A percentile compares a stretch with the other conserved stretches of the same genome.
phyloP scores from a whole-genome alignment of 2,329 filamentous ascomycete species.

The Microcyclosporella mali region DNA sequence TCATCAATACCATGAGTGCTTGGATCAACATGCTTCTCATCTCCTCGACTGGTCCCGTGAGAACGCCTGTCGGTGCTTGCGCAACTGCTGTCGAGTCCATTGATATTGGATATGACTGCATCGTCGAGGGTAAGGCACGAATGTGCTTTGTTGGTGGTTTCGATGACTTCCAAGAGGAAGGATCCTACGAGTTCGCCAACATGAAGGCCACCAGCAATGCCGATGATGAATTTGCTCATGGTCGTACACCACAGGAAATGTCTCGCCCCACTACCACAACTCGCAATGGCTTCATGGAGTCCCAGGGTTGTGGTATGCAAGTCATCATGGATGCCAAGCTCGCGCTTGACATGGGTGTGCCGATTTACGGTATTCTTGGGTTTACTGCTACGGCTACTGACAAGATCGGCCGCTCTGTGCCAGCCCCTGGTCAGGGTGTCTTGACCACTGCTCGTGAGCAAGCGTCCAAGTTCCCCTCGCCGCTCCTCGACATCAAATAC shows the following conservation, averaged over 20 bases:
- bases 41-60: conserved; percentile 95
- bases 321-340: conserved; percentile 97
- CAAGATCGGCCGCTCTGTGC: conserved; percentile 97
- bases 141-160: conserved; percentile 98
- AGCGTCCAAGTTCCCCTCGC: conserved; percentile 85
- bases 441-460: conserved; percentile 91
- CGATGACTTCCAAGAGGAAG: conserved; percentile 98
- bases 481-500: conserved; percentile 95
- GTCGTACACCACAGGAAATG: conserved; percentile 94
- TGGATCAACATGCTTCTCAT: conserved; percentile 99
- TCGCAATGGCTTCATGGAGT: conserved; percentile 98
- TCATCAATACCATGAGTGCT: conserved; percentile 99
- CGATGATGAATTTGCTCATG: conserved; percentile 90
- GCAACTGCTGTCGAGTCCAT: conserved; percentile 96
- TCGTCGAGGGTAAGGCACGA: conserved; percentile 94
- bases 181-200: conserved; percentile 98
- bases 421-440: conserved; percentile 93
- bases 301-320: conserved; percentile 96
- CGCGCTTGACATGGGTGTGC: conserved; percentile 95
- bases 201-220: conserved; percentile 99
- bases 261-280: conserved; percentile 95
- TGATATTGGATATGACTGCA: conserved; percentile 96
- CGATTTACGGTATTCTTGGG: conserved; percentile 90
- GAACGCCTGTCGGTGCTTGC: conserved; percentile 95
- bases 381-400: conserved; percentile 94